These are phyloP conservation scores for Entonaema liquescens DNA, from an alignment of 495 filamentous ascomycete genomes.

Conservation along the genomic window DNA sequence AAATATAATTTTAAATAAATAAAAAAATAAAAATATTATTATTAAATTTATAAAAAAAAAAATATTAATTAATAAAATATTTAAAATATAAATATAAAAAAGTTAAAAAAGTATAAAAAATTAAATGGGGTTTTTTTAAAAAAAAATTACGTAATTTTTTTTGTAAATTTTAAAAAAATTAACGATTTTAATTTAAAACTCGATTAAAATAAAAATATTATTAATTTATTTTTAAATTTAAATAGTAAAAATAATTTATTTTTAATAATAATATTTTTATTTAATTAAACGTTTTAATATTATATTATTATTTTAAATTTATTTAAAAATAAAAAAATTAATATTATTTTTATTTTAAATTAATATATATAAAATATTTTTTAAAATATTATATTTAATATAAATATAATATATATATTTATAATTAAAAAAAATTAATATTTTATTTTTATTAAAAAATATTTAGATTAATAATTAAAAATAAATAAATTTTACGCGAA, in stretches of 20 bases:
- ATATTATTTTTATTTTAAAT: neutral
- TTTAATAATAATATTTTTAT: neutral
- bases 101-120: no score
- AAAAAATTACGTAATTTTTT: neutral
- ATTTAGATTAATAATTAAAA: no score
- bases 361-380: conserved; percentile 1
- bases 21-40: no score
- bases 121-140: no score
- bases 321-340: neutral
- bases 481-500: no score
- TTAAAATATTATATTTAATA: neutral
- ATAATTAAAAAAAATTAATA: neutral
- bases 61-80: no score
- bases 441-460: neutral
- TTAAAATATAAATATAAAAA: no score
- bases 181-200: neutral
- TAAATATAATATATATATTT: neutral
- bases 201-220: neutral
- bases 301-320: neutral
- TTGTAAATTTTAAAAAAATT: neutral
- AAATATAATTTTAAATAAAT: no score
- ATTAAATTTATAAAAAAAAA: no score
- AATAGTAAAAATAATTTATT: no score
- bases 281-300: neutral
- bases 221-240: no score